Base-by-base conservation (phyloP, 2,329 filamentous ascomycete genomes). In the Lachnellula subtilissima region DNA sequence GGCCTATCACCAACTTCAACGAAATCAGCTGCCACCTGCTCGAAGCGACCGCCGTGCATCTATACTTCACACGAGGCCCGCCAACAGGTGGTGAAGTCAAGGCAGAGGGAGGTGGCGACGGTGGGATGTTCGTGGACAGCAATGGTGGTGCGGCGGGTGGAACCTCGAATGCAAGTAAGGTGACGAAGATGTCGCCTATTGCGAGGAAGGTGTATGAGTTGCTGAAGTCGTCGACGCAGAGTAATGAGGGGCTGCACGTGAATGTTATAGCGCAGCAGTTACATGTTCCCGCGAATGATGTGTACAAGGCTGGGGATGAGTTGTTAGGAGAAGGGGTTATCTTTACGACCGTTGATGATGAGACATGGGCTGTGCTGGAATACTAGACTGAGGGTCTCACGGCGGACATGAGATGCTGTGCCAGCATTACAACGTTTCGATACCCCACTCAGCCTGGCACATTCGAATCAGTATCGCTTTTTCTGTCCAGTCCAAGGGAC, bases 1-100 rank as follows among this genome's bases (percentile, higher is more conserved):
- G 91, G 53, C 85, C 88, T 4, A 77, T 97, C 53, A 77, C 81
- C 54, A 89, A 97, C 72, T 87, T 87, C 76, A 96, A 99, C 76
- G 94, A 99, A 78, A 82, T 97, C 71, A 88, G 87, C 70, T 96
- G 91, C 71, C 94, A 97, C 74, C 75, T 97, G 62, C 84, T 99
- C 52, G 93, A 99, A 75, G 87, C 91, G 25, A 89, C 91, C 5
- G 89, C 88, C 56, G 88, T 95, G 50, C 94, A 99, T 75, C 77
- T 99, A 50, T 87, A 87, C 74, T 88, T 91, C 71, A 89, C 86
- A 14, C 82, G 84, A 46, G 92, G 91, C 0, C 81, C 85, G 3
- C 77, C 73, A 2, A 64, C 57, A 42, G 60, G 58, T 64, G 63
- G 57, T 52, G 58, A 52, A 22, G 74, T 74, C 54, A 74, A 69